Evolutionary conservation across 1,284 basidiomycete species (phyloP).

Genomic region (Psilocybe mexicana): DNA sequence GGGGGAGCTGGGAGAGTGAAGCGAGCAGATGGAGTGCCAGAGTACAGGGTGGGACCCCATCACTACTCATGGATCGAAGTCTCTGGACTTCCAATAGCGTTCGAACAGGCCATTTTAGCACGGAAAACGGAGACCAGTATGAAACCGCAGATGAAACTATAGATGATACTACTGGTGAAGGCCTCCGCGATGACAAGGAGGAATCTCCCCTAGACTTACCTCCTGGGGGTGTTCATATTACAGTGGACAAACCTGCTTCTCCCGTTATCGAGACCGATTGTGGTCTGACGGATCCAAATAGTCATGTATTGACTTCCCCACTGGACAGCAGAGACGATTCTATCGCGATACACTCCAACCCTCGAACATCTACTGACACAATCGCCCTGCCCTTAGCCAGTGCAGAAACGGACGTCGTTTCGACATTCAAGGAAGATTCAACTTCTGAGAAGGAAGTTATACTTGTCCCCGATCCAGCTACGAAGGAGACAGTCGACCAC

Average conservation of each 20-base stretch:
- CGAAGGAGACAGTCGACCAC: neutral
- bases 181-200: constrained; percentile 7
- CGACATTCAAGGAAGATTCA: neutral
- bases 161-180: constrained; percentile 6
- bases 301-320: neutral
- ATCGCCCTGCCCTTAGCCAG: constrained; percentile 22
- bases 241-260: constrained; percentile 4
- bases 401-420: neutral
- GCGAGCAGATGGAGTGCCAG: constrained; percentile 82
- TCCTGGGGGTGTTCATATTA: constrained; percentile 8
- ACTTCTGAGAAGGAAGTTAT: neutral
- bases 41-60: constrained; percentile 49
- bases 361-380: constrained; percentile 28
- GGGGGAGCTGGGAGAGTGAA: constrained; percentile 84
- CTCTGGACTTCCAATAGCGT: constrained; percentile 60
- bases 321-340: neutral
- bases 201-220: constrained; percentile 8
- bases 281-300: neutral
- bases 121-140: constrained; percentile 37
- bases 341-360: constrained; percentile 4
- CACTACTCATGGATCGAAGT: constrained; percentile 50
- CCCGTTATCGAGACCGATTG: neutral
- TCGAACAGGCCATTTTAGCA: constrained; percentile 52
- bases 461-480: neutral
- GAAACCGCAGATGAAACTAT: constrained; percentile 25